Base-by-base conservation (phyloP, 2,329 filamentous ascomycete species). In the Nothophoma quercina region DNA sequence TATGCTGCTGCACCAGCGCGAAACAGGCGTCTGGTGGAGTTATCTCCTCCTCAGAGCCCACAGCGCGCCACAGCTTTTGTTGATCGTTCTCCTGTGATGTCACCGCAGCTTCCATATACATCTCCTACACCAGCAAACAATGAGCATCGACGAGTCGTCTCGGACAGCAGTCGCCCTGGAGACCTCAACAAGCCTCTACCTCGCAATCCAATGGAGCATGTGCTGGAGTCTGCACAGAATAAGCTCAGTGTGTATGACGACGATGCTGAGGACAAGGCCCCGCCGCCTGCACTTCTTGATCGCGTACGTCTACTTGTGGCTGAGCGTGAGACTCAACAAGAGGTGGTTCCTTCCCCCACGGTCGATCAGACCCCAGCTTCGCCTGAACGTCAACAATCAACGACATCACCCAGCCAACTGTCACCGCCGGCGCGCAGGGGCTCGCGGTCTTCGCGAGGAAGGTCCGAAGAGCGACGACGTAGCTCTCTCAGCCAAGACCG, bases 401-500 rank as follows among this genome's bases (percentile, higher is more conserved):
- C 56, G n/a, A 51, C 60, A 18, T 59, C 60, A 6, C 56, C 62
- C 2, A 55, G 55, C 39, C 63, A 69, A 7, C 44, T 39, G 12
- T 58, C 59, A 8, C 62, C 67, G 19, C 58, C 55, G 19, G 41
- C 63, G 16, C 63, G 59, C 18, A 56, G 64, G 54, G 65, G 63
- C 22, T 67, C 68, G 4, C 56, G 59, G 4, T 65, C 69, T 13
- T 56, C 58, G n/a, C 60, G 64, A 35, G 63, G 62, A 28, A 56
- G 58, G 15, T 66, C 69, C 7, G 69, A 71, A 29, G 70, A 72
- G 42, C 62, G 54, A 49, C 59, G 64, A 42, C 58, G 59, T 26
- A 70, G 66, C 52, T 67, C 65, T 8, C 56, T 55, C 13, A 68
- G 66, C 49, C 67, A 67, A 23, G 69, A 72, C 29, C 64, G 62